Evolutionary conservation across 2,329 filamentous ascomycete genomes (phyloP).

Genomic region (Sporothrix protearum): DNA sequence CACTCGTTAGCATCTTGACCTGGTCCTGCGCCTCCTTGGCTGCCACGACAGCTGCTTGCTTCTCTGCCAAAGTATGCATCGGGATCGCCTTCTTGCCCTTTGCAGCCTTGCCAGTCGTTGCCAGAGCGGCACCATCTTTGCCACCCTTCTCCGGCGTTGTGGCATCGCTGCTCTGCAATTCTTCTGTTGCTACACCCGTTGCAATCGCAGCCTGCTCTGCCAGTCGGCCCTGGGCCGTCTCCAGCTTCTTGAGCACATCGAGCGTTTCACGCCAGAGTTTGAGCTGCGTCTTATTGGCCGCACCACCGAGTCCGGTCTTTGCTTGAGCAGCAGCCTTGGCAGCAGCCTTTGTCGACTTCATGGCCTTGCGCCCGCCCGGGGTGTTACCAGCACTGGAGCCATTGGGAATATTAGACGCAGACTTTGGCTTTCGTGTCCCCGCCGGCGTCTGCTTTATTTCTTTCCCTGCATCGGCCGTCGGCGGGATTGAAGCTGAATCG

Average conservation of each 20-base stretch:
- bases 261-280: constrained; percentile 33
- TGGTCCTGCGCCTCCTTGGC: constrained; percentile 28
- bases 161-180: background rate
- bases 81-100: background rate
- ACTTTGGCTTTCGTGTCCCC: background rate
- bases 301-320: background rate
- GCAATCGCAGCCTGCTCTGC: constrained; percentile 18
- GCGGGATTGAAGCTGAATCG: background rate
- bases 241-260: constrained; percentile 31
- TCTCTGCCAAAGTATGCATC: background rate
- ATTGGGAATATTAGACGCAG: background rate
- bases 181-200: background rate
- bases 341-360: background rate
- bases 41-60: constrained; percentile 8
- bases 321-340: constrained; percentile 6
- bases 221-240: constrained; percentile 25
- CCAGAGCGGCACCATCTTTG: background rate
- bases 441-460: background rate
- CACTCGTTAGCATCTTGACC: constrained; percentile 37
- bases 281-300: constrained; percentile 21
- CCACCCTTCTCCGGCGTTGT: background rate
- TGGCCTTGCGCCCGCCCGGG: background rate
- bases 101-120: background rate
- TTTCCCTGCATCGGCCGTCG: background rate
- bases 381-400: background rate